Base-by-base conservation (phyloP, 208 protist genomes). In the Acanthamoeba pearcei region DNA sequence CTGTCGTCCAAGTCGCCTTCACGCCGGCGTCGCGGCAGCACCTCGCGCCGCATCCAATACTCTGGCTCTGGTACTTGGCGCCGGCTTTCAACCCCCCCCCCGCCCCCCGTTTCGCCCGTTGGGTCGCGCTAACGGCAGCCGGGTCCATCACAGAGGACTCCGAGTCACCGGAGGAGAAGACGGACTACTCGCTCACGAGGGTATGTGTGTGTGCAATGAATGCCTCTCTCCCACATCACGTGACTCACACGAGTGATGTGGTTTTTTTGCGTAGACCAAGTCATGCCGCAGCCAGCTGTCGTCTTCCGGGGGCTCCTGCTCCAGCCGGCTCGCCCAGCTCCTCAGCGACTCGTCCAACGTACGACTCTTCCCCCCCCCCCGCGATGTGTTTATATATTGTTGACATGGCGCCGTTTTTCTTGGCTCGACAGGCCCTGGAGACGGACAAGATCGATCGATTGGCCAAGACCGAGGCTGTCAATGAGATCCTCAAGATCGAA, bases 401-500 rank as follows among this genome's bases (percentile, higher is more conserved):
- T 42, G 38, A 42, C 38, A 5, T 38, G 38, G 38, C 38, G 38
- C 1, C 38, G 38, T 38, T 19, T 2, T 66, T 66, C 24, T 66
- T 66, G 27, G 8, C 27, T n/a, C 19, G 5, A 51, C 76, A 85
- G 76, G 64, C 32, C 49, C 29, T 62, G 51, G 80, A 88, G 53
- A 88, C 80, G 1, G 32, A 88, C 51, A 88, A 88, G 80, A 88
- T 88, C 17, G 80, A 88, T 49, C 46, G 80, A 62, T 32, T 88
- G 80, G 80, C 80, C 9, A 88, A 88, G 80, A 88, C 80, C 27
- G 80, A 88, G 53, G 80, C 80, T n/a, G 80, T 88, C 22, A 88
- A 88, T 19, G 80, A 88, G 80, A 88, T 88, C 51, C 80, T 88
- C 51, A 88, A 88, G 53, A 88, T 88, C 80, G 80, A 88, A 42